Base-by-base conservation (phyloP, 805 yeast genomes). In the Ascoidea asiatica region DNA sequence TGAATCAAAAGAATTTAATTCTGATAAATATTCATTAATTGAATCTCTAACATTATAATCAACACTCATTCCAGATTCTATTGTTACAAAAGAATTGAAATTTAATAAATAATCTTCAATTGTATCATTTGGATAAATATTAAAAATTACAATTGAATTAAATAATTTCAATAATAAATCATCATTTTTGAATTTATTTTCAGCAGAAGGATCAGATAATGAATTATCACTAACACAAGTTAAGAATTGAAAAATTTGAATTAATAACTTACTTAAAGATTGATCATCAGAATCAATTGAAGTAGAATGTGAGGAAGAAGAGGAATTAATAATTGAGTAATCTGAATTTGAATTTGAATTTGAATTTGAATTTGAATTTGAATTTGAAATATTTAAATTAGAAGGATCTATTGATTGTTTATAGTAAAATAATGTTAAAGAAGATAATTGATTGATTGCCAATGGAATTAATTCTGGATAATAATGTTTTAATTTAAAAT, bases 61-160 rank as follows among this genome's bases (percentile, higher is more conserved):
- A 0, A 79, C 63, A 0, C 79, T 63, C 29, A 88, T 67, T 1
- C 87, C 95, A 1, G 85, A 69, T 46, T 84, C 88, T 35, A 76
- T 81, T 2, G 88, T 73, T 5, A 86, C 83, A 57, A 76, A 87
- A 3, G 59, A 61, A 54, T 88, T 86, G 54, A 77, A 72, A 55
- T 88, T 89, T 5, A 42, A 45, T 11, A 43, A 19, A 37, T 43
- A 48, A 6, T 37, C 37, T 19, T 48, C 50, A 38, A 43, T 46
- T 6, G 41, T 39, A 4, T 46, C 48, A 17, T 8, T n/a, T 6
- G 49, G 46, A 7, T 42, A 23, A 17, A 38, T 33, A 33, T 46
- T 48, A 13, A 38, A 39, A 1, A 41, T 21, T 19, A 55, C n/a
- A 6, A 56, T 43, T 1, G 55, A 41, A 5, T 52, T 46, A 13